Percentiles rank a stretch among this genome's conserved stretches.
Evolutionary conservation across 2,329 filamentous ascomycete genomes (phyloP).

Genomic region (Achaetomium macrosporum): DNA sequence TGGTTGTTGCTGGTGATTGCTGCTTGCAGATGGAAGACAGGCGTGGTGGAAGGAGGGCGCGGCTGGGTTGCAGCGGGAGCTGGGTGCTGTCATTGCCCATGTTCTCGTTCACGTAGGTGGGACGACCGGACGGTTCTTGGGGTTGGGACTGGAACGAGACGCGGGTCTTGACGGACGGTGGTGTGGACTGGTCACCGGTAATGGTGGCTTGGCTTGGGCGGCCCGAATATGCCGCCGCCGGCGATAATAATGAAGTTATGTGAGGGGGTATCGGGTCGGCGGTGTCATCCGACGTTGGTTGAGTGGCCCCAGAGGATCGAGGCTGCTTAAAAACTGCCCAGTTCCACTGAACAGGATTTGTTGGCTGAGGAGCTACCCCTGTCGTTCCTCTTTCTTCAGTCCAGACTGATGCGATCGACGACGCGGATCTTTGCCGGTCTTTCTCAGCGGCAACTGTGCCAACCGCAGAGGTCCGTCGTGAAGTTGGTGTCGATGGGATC

Average conservation of each 20-base stretch:
- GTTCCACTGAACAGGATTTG: slow-evolving; percentile 18
- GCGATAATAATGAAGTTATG: neutral
- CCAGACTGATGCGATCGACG: slow-evolving; percentile 14
- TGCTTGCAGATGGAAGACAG: neutral
- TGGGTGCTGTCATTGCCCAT: neutral
- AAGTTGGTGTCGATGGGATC: slow-evolving; percentile 27
- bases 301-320: neutral
- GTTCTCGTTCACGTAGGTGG: neutral
- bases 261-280: slow-evolving; percentile 10
- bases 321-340: slow-evolving; percentile 20
- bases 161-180: neutral
- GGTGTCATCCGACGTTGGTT: slow-evolving; percentile 11
- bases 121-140: neutral
- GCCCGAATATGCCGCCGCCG: slow-evolving; percentile 13
- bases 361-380: neutral
- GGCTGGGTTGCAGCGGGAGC: neutral
- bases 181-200: neutral
- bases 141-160: neutral
- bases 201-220: neutral
- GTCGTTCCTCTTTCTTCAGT: slow-evolving; percentile 4
- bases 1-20: neutral
- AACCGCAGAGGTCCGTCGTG: slow-evolving; percentile 20
- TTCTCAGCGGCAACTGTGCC: slow-evolving; percentile 17
- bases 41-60: neutral
- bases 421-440: slow-evolving; percentile 8